Evolutionary conservation across 495 filamentous ascomycete genomes (phyloP).

Genomic region (Neurospora cerealis): DNA sequence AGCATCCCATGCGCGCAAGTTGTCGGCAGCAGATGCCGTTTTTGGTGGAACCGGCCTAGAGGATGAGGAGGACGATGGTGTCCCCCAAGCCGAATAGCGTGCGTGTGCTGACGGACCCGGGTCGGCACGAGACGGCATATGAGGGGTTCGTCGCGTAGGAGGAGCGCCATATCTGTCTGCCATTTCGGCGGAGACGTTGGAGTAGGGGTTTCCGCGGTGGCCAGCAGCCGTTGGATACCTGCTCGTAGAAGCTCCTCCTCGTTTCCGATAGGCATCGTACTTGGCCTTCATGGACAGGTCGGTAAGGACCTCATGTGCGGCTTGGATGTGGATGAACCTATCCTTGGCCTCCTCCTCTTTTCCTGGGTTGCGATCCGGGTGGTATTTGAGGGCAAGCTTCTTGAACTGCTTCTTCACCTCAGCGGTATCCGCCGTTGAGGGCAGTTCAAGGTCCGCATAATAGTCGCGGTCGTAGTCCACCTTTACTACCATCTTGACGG

Average conservation of each 20-base stretch:
- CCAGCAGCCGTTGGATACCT: constrained; percentile 33
- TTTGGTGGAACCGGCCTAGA: constrained; percentile 36
- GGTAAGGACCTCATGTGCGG: constrained; percentile 72
- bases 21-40: constrained; percentile 47
- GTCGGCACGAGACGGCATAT: constrained; percentile 23
- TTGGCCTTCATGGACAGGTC: constrained; percentile 57
- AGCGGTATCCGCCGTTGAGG: constrained; percentile 48
- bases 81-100: constrained; percentile 18
- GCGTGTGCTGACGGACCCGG: constrained; percentile 3
- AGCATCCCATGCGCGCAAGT: constrained; percentile 59
- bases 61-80: constrained; percentile 11
- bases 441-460: constrained; percentile 73
- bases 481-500: constrained; percentile 55
- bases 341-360: constrained; percentile 65
- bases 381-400: constrained; percentile 75
- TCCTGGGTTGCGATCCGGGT: constrained; percentile 85
- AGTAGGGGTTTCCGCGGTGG: constrained; percentile 43
- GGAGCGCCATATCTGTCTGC: constrained; percentile 24
- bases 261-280: constrained; percentile 61
- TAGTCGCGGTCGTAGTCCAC: constrained; percentile 66
- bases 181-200: constrained; percentile 32
- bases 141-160: constrained; percentile 32
- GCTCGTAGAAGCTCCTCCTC: not conserved
- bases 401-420: constrained; percentile 83
- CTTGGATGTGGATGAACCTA: constrained; percentile 77